These are phyloP conservation scores for Cyberlindnera americana DNA, from an alignment of 805 yeast genomes.

Conservation along the genomic window DNA sequence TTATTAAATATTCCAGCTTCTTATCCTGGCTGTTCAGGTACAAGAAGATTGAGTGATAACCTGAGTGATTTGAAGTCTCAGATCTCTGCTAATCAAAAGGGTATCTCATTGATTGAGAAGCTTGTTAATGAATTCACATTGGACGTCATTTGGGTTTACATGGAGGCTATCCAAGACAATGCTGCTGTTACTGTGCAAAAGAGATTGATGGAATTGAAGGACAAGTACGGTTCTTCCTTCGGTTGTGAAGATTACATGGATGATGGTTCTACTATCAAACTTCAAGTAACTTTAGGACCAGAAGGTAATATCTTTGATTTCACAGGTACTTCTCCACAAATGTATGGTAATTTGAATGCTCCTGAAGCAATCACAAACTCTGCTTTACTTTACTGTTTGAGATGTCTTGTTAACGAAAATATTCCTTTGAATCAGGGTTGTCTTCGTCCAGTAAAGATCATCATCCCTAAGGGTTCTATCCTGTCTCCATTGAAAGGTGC, in stretches of 20 bases:
- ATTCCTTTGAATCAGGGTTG: slow-evolving; percentile 59
- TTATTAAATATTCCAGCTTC: slow-evolving; percentile 73
- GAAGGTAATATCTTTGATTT: slow-evolving; percentile 74
- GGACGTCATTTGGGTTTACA: slow-evolving; percentile 60
- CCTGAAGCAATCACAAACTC: slow-evolving; percentile 88
- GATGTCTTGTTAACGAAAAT: slow-evolving; percentile 61
- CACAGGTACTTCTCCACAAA: slow-evolving; percentile 80
- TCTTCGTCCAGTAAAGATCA: slow-evolving; percentile 47
- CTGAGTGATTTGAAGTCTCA: slow-evolving; percentile 83
- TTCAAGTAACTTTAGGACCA: slow-evolving; percentile 46
- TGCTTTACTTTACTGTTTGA: slow-evolving; percentile 81
- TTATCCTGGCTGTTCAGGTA: slow-evolving; percentile 85
- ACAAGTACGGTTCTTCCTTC: slow-evolving; percentile 39
- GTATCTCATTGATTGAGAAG: slow-evolving; percentile 59
- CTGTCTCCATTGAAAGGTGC: slow-evolving; percentile 78
- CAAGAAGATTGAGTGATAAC: slow-evolving; percentile 80
- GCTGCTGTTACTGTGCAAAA: slow-evolving; percentile 70
- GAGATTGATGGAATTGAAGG: slow-evolving; percentile 43
- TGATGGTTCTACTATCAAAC: slow-evolving; percentile 69
- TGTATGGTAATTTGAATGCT: slow-evolving; percentile 87
- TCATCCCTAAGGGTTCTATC: slow-evolving; percentile 57
- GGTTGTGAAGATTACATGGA: slow-evolving; percentile 68
- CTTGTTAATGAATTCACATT: slow-evolving; percentile 63
- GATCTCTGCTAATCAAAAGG: slow-evolving; percentile 85
- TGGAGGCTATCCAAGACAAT: slow-evolving; percentile 78